These are phyloP conservation scores for Chalaropsis ovoidea DNA, from an alignment of 2,329 filamentous ascomycete species.

Conservation along the genomic window DNA sequence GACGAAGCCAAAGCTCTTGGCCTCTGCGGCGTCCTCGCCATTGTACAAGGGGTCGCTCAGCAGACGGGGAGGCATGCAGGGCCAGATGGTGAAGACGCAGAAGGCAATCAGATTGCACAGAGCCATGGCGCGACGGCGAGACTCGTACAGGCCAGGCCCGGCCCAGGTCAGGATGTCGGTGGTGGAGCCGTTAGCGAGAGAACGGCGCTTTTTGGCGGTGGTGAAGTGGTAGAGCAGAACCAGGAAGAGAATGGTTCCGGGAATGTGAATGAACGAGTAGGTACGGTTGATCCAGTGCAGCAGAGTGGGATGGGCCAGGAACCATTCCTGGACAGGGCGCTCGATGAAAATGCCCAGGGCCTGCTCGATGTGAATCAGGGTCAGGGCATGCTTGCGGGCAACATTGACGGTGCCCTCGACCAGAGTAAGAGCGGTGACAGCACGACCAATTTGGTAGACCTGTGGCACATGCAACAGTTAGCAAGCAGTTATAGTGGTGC, in stretches of 20 bases:
- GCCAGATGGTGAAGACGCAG: constrained; percentile 51
- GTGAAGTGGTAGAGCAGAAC: constrained; percentile 59
- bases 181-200: constrained; percentile 26
- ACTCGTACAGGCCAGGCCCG: constrained; percentile 44
- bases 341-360: constrained; percentile 55
- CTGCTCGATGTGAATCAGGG: constrained; percentile 58
- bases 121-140: constrained; percentile 49
- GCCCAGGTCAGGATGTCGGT: constrained; percentile 31
- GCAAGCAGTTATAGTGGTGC: background rate
- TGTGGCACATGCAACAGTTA: constrained; percentile 30
- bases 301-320: constrained; percentile 41
- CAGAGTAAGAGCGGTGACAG: constrained; percentile 59
- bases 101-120: constrained; percentile 53
- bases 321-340: constrained; percentile 48
- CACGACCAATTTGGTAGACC: constrained; percentile 66
- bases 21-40: constrained; percentile 46
- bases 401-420: constrained; percentile 58
- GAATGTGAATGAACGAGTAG: constrained; percentile 71
- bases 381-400: constrained; percentile 57
- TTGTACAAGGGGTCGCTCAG: constrained; percentile 47
- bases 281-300: constrained; percentile 62
- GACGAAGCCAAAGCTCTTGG: constrained; percentile 51
- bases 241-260: constrained; percentile 60
- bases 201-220: constrained; percentile 46
- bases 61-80: constrained; percentile 54